Evolutionary conservation across 2,329 filamentous ascomycete species (phyloP).

Genomic region (Tolypocladium inflatum): DNA sequence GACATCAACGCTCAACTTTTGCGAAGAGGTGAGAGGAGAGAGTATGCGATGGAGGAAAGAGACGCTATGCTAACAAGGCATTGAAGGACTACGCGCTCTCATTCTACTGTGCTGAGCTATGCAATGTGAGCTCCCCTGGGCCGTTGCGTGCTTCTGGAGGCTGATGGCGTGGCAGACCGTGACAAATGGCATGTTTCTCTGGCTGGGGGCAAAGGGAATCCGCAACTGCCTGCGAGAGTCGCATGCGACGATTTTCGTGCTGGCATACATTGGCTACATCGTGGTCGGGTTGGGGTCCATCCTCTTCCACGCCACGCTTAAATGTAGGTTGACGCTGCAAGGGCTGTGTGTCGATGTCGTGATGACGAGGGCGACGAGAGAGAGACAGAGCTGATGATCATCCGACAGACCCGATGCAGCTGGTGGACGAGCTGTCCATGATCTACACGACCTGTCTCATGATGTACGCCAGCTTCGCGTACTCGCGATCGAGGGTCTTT

Average conservation of each 20-base stretch:
- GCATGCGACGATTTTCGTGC: slow-evolving; percentile 67
- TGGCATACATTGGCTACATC: slow-evolving; percentile 48
- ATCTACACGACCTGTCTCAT: slow-evolving; percentile 50
- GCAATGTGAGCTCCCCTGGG: slow-evolving; percentile 40
- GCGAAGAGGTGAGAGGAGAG: slow-evolving; percentile 54
- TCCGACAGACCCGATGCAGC: slow-evolving; percentile 45
- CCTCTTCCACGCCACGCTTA: slow-evolving; percentile 46
- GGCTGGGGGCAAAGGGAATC: slow-evolving; percentile 66
- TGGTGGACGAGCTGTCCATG: slow-evolving; percentile 52
- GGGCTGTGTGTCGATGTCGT: neutral
- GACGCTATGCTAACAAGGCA: neutral
- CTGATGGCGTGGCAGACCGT: slow-evolving; percentile 43
- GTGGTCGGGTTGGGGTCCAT: slow-evolving; percentile 45
- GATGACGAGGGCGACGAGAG: neutral
- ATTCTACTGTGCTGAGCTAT: slow-evolving; percentile 65
- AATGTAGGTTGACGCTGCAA: slow-evolving; percentile 30
- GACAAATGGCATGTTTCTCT: slow-evolving; percentile 77
- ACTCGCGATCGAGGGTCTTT: slow-evolving; percentile 44
- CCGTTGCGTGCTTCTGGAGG: neutral
- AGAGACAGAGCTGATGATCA: neutral
- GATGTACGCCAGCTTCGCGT: slow-evolving; percentile 61
- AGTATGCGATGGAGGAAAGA: neutral
- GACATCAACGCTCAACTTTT: slow-evolving; percentile 69
- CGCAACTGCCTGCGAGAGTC: slow-evolving; percentile 60
- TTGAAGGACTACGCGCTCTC: slow-evolving; percentile 56